Evolutionary conservation across 2,329 filamentous ascomycete species (phyloP).

Genomic region (Albophoma yamanashiensis): DNA sequence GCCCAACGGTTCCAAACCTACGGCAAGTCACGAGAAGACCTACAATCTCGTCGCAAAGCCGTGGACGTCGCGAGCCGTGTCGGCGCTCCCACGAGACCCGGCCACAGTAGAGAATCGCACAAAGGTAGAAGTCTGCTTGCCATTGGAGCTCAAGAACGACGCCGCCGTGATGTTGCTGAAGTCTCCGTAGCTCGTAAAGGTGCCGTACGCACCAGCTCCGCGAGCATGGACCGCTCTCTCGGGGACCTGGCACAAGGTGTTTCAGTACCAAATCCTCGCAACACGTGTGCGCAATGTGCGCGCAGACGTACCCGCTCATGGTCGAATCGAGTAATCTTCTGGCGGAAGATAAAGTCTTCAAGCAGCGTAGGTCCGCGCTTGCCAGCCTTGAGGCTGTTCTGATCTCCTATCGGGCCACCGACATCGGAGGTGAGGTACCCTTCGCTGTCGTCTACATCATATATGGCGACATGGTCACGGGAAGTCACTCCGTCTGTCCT

Average conservation of each 20-base stretch:
- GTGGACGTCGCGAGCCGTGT: slow-evolving; percentile 62
- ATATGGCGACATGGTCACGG: slow-evolving; percentile 19
- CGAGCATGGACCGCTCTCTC: slow-evolving; percentile 61
- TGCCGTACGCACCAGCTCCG: slow-evolving; percentile 58
- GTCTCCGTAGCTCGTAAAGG: slow-evolving; percentile 57
- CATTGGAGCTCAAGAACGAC: slow-evolving; percentile 46
- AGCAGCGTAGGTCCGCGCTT: slow-evolving; percentile 55
- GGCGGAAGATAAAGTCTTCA: slow-evolving; percentile 63
- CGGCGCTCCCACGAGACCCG: slow-evolving; percentile 56
- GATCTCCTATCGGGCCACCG: slow-evolving; percentile 57
- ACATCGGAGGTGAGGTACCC: slow-evolving; percentile 54
- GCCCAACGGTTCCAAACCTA: not conserved
- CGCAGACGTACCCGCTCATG: slow-evolving; percentile 48
- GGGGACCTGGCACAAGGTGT: slow-evolving; percentile 27
- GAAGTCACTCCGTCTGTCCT: slow-evolving; percentile 15
- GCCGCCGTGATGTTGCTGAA: slow-evolving; percentile 59
- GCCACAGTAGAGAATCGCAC: slow-evolving; percentile 68
- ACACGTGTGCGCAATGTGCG: not conserved
- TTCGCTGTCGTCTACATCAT: slow-evolving; percentile 40
- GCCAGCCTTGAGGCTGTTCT: slow-evolving; percentile 56
- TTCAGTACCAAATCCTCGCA: not conserved
- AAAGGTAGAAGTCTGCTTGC: slow-evolving; percentile 51
- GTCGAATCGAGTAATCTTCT: slow-evolving; percentile 62
- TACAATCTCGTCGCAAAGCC: slow-evolving; percentile 49
- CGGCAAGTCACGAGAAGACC: slow-evolving; percentile 6